Percentiles rank a stretch among this genome's conserved stretches.
Conservation (phyloP, 2,329 filamentous ascomycete species). For the Ascochyta rabiei region DNA sequence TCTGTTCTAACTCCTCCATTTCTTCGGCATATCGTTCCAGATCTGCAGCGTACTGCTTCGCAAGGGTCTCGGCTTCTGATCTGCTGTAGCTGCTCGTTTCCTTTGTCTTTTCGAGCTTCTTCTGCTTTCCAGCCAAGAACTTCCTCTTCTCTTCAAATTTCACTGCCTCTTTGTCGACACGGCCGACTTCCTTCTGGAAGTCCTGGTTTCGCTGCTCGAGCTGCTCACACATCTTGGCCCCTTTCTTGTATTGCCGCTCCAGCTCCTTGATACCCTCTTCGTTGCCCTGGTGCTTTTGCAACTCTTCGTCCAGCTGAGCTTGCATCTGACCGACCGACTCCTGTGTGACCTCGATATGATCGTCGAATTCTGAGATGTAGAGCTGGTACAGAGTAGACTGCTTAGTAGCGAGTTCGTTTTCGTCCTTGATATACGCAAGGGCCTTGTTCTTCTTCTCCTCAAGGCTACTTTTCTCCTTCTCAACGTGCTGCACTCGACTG, state of each 20-base stretch:
- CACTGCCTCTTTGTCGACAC: constrained; percentile 94
- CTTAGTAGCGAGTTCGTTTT: constrained; percentile 90
- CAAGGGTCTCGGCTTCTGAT: constrained; percentile 75
- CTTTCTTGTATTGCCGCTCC: constrained; percentile 81
- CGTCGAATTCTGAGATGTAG: constrained; percentile 83
- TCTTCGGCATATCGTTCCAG: constrained; percentile 78
- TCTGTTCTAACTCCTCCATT: constrained; percentile 75
- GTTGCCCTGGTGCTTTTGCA: constrained; percentile 89
- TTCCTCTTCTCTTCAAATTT: constrained; percentile 99
- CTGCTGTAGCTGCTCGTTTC: constrained; percentile 75
- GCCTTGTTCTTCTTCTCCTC: constrained; percentile 98
- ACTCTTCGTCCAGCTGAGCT: constrained; percentile 79
- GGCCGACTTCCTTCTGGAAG: constrained; percentile 84
- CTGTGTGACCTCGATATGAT: constrained; percentile 86
- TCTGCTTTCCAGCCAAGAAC: constrained; percentile 86
- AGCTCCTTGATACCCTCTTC: constrained; percentile 90
- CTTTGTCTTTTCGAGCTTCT: constrained; percentile 91
- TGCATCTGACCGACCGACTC: constrained; percentile 94
- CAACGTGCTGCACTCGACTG: constrained; percentile 92
- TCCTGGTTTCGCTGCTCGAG: constrained; percentile 82
- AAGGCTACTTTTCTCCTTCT: constrained; percentile 91
- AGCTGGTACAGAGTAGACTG: constrained; percentile 93
- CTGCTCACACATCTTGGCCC: constrained; percentile 80
- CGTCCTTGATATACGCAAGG: constrained; percentile 83
- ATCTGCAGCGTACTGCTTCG: constrained; percentile 78